Evolutionary conservation across 2,329 filamentous ascomycete genomes (phyloP).

Genomic region (Ophiognomonia clavigignenti-juglandacearum): DNA sequence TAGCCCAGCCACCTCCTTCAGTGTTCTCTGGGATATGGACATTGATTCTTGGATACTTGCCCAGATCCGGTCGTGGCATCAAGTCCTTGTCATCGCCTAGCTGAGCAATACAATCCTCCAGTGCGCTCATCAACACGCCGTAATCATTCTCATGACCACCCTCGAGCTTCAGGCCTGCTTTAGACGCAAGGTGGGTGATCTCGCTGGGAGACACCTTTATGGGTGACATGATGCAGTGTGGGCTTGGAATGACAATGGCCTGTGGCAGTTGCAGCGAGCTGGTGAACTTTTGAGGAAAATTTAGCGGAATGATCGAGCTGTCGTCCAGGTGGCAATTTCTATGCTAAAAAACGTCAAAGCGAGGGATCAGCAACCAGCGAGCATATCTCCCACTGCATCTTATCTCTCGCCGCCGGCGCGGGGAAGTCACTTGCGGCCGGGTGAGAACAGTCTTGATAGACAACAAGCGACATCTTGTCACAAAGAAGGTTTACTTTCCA

Average conservation of each 20-base stretch:
- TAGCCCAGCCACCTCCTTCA: conserved; percentile 7
- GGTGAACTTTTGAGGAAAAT: no score
- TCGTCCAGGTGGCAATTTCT: no score
- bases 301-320: no score
- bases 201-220: not conserved
- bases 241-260: not conserved
- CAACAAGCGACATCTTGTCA: no score
- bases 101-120: conserved; percentile 4
- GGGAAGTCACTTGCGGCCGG: no score
- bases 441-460: no score
- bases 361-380: no score
- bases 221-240: not conserved
- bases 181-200: conserved; percentile 6
- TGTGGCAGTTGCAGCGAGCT: no score
- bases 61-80: conserved; percentile 9
- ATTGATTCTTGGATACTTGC: conserved; percentile 6
- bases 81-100: conserved; percentile 6
- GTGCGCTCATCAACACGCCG: conserved; percentile 3
- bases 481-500: no score
- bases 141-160: conserved; percentile 7
- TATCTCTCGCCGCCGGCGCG: no score
- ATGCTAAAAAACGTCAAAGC: no score
- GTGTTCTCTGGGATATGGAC: conserved; percentile 2
- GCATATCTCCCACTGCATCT: no score
- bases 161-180: conserved; percentile 8